These are phyloP conservation scores for Pseudogymnoascus sp. DNA, from an alignment of 2,329 filamentous ascomycete genomes.

Conservation along the genomic window DNA sequence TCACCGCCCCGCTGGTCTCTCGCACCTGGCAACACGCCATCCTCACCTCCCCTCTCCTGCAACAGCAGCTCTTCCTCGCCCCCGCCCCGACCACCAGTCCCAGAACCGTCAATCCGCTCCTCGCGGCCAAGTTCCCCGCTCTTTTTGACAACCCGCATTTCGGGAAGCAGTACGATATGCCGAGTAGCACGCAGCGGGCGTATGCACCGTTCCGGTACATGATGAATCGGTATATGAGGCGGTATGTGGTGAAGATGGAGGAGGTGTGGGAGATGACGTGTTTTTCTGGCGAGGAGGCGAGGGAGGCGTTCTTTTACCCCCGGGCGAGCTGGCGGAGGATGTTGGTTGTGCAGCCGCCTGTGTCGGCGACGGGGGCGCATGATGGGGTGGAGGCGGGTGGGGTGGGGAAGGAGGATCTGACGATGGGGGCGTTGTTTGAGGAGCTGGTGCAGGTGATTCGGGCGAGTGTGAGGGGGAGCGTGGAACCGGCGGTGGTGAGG, in stretches of 20 bases:
- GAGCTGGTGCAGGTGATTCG: not conserved
- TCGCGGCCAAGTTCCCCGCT: not conserved
- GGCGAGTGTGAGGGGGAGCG: not conserved
- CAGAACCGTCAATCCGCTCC: not conserved
- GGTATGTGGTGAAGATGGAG: not conserved
- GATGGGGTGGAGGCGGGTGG: not conserved
- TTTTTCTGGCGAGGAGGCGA: not conserved
- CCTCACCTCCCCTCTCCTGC: not conserved
- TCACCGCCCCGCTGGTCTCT: not conserved
- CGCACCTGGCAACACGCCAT: not conserved
- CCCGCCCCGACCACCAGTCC: not conserved
- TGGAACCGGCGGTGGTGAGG: slow-evolving; percentile 2
- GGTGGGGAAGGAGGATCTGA: not conserved
- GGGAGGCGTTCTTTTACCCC: not conserved
- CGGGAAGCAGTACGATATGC: not conserved
- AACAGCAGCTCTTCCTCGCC: not conserved
- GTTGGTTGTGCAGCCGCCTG: slow-evolving; percentile 4
- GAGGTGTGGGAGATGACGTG: slow-evolving; percentile 2
- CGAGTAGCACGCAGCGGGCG: not conserved
- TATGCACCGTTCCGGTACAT: not conserved
- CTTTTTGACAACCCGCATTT: not conserved
- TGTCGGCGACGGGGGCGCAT: not conserved
- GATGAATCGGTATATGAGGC: not conserved
- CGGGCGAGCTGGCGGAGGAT: not conserved
- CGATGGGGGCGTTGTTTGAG: not conserved